Conservation (phyloP, 768 basidiomycete genomes). For the Suillus occidentalis region DNA sequence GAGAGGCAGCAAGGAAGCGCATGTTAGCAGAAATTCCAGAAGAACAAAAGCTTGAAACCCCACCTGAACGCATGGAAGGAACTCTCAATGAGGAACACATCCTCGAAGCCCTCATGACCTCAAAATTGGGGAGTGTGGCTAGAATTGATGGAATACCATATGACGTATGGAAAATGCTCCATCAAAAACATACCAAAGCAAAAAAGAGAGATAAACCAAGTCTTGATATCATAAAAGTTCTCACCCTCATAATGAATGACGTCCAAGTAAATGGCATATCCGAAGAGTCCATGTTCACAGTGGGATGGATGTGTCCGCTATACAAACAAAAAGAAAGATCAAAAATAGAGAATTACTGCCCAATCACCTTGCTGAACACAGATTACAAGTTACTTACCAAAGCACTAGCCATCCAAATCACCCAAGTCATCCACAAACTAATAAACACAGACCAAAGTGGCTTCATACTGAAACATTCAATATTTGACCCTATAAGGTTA, state of each 20-base stretch:
- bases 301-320: too few species aligned
- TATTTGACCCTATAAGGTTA: too few species aligned
- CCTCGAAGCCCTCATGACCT: slow-evolving; percentile 9
- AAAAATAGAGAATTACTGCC: too few species aligned
- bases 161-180: slow-evolving; percentile 26
- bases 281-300: too few species aligned
- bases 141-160: slow-evolving; percentile 29
- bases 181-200: neutral
- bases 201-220: too few species aligned
- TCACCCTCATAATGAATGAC: slow-evolving; percentile 17
- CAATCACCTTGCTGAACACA: too few species aligned
- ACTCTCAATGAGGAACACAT: slow-evolving; percentile 15
- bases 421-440: too few species aligned
- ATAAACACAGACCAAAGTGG: too few species aligned
- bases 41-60: neutral
- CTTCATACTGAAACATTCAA: too few species aligned
- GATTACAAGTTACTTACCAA: too few species aligned
- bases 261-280: slow-evolving; percentile 27
- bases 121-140: slow-evolving; percentile 21
- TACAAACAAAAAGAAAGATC: too few species aligned
- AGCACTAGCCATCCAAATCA: too few species aligned
- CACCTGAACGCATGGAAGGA: accelerated
- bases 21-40: neutral
- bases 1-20: neutral
- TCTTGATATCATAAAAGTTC: neutral